phyloP scores from a whole-genome alignment of 371 early-diverging fungal species.

The Apophysomyces variabilis region DNA sequence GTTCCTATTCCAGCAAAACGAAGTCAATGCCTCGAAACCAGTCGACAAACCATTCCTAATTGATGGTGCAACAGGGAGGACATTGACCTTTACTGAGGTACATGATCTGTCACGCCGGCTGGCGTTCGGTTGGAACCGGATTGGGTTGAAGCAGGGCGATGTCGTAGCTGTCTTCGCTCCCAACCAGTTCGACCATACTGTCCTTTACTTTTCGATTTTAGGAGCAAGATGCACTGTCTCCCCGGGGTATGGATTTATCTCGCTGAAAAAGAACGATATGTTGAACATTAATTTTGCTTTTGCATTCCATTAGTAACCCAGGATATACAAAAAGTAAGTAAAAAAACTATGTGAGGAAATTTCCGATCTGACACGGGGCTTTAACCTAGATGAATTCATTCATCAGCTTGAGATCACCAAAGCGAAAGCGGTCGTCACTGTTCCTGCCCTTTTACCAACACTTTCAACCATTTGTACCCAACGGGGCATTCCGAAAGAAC shows the following conservation, averaged over 20 bases:
- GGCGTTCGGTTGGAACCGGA: constrained; percentile 65
- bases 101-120: constrained; percentile 53
- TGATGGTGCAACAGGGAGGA: constrained; percentile 59
- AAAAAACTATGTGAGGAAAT: not conserved
- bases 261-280: not conserved
- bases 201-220: constrained; percentile 44
- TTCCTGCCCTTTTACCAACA: constrained; percentile 44
- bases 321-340: constrained; percentile 45
- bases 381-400: constrained; percentile 61
- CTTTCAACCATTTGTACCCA: constrained; percentile 53
- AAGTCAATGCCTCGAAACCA: constrained; percentile 40
- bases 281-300: not conserved
- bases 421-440: constrained; percentile 59
- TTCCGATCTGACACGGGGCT: not conserved
- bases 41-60: constrained; percentile 53
- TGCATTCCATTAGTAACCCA: constrained; percentile 33
- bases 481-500: constrained; percentile 48
- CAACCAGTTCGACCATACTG: constrained; percentile 57
- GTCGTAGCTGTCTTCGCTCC: constrained; percentile 76
- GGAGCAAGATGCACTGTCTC: constrained; percentile 43
- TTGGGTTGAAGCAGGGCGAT: constrained; percentile 69
- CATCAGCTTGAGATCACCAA: constrained; percentile 72
- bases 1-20: constrained; percentile 55
- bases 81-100: constrained; percentile 67
- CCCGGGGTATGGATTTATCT: constrained; percentile 34